Base-by-base conservation (phyloP, 306 rosid genomes). In the Dryas alaskensis region DNA sequence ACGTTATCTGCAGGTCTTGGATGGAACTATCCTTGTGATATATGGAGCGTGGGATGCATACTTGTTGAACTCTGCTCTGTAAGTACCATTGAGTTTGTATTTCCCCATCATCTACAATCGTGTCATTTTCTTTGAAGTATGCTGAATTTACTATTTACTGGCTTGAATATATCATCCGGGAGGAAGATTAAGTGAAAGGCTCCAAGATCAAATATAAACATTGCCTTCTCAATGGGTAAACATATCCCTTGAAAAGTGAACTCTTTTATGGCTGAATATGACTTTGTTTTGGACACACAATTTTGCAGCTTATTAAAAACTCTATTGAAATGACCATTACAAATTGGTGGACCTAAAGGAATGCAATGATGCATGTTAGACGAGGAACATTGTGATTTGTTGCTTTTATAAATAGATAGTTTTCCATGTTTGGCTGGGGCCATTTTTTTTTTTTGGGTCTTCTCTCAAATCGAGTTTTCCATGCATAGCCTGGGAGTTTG, bases 41-140 rank as follows among this genome's bases (percentile, higher is more conserved):
- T 90, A 47, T 90, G 96, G 98, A 92, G 94, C 46, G 81, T 88
- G 60, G 98, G 96, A 22, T 88, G 98, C 89, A 90, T 92, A 78
- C 84, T 92, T 62, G 87, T 92, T 75, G 98, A 92, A 78, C 89
- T 92, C 22, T 90, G 96, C 79, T 90, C 92, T 76, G 96, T 88
- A 86, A 88, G 98, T 87, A 73, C 76, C 54, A 39, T 31, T 70
- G 25, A 13, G 16, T 42, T 50, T 22, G 6, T 45, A 46, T 68
- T 53, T 50, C 42, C 10, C 40, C n/a, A 19, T 46, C 58, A 31
- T 79, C 69, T 27, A 49, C 19, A 71, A 27, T 17, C 7, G 5
- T 10, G 63, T 47, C 12, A 40, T 3, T 72, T 47, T 27, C 25
- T 55, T 60, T 8, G 13, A 42, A 10, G 4, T 53, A 43, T 11